phyloP scores from a whole-genome alignment of 768 basidiomycete species.

The Thelephora ganbajun region DNA sequence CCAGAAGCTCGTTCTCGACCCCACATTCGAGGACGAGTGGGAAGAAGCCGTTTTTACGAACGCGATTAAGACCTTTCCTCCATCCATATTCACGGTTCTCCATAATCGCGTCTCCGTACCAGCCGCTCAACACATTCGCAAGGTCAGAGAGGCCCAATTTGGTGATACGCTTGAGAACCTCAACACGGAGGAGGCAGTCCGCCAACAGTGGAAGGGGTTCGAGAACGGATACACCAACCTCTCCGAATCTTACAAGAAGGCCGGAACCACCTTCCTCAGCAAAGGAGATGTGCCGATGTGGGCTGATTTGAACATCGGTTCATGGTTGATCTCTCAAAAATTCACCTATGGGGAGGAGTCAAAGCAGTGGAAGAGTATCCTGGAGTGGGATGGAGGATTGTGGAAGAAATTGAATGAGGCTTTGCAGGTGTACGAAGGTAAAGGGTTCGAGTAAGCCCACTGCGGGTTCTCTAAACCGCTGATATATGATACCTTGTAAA shows the following conservation, averaged over 20 bases:
- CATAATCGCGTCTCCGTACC: no score
- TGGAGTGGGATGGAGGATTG: slow-evolving; percentile 23
- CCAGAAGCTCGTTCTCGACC: slow-evolving; percentile 22
- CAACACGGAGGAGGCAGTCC: no score
- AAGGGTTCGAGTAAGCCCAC: no score
- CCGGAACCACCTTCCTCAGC: slow-evolving; percentile 11
- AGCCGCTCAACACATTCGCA: no score
- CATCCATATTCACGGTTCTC: neutral
- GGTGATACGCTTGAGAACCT: no score
- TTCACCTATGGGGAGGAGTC: slow-evolving; percentile 23
- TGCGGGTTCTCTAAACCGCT: no score
- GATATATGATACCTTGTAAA: no score
- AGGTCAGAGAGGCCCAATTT: no score
- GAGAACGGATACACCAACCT: slow-evolving; percentile 18
- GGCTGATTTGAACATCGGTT: slow-evolving; percentile 26
- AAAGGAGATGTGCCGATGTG: slow-evolving; percentile 24
- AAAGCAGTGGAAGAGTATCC: slow-evolving; percentile 26
- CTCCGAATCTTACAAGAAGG: slow-evolving; percentile 5
- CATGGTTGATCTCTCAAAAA: slow-evolving; percentile 18
- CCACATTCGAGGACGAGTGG: slow-evolving; percentile 22
- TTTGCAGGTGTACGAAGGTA: slow-evolving; percentile 17
- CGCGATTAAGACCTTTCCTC: neutral
- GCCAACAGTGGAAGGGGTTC: slow-evolving; percentile 26
- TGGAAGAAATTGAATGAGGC: slow-evolving; percentile 21
- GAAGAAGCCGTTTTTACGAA: neutral